Conservation (phyloP, 202 grass and related monocot species). For the Tripidium arundinaceum region DNA sequence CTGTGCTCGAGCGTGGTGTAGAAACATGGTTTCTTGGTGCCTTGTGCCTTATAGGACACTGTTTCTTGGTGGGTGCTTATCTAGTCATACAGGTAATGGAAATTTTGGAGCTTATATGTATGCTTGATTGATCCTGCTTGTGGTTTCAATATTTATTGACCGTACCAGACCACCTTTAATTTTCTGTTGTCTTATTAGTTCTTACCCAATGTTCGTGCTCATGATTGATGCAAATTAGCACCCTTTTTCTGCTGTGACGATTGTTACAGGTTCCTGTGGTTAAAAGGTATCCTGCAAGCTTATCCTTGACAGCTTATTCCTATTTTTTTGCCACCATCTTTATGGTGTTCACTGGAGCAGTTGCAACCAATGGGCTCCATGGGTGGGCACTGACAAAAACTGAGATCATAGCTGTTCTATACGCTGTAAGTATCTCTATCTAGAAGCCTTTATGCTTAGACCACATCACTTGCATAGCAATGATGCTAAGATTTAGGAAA, state of each 20-base stretch:
- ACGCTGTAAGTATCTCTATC: constrained; percentile 58
- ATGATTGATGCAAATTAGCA: background rate
- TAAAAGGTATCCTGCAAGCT: constrained; percentile 69
- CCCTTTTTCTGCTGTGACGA: background rate
- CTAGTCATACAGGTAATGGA: constrained; percentile 70
- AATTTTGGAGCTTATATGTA: background rate
- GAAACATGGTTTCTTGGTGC: constrained; percentile 64
- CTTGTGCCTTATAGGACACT: constrained; percentile 73
- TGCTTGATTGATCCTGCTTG: background rate
- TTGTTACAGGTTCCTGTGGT: constrained; percentile 73
- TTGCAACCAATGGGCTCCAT: constrained; percentile 55
- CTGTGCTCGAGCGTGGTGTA: constrained; percentile 21
- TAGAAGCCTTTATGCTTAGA: background rate
- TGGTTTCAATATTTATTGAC: background rate
- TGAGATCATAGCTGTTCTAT: constrained; percentile 71
- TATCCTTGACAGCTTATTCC: constrained; percentile 87
- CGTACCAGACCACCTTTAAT: background rate
- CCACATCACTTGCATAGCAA: background rate
- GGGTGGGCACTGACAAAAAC: constrained; percentile 65
- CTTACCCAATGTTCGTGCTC: background rate
- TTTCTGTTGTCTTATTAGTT: background rate
- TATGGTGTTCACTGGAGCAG: constrained; percentile 72
- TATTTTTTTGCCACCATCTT: constrained; percentile 75
- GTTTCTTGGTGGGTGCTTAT: constrained; percentile 78
- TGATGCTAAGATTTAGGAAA: background rate